Evolutionary conservation across 208 protist genomes (phyloP).

Genomic region (Trypanosoma melophagium): DNA sequence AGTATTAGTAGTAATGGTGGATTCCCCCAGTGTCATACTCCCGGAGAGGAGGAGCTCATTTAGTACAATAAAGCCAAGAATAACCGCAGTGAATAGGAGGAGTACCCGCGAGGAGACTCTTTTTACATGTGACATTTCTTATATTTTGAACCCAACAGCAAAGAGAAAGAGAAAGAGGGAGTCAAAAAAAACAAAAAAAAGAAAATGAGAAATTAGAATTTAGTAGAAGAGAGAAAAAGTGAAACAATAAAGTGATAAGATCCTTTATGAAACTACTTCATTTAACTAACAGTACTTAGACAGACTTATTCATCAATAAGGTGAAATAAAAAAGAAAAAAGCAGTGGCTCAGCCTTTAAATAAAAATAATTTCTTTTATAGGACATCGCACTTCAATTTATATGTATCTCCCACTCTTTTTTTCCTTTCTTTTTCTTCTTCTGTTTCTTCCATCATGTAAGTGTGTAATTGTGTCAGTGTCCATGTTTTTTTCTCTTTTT

Average conservation of each 20-base stretch:
- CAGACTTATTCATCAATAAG: neutral
- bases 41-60: no score
- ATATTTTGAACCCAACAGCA: no score
- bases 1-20: neutral
- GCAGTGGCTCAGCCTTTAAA: conserved; percentile 9
- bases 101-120: no score
- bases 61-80: no score
- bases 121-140: no score
- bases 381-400: neutral
- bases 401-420: neutral
- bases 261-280: neutral
- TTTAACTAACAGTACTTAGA: neutral
- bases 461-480: neutral
- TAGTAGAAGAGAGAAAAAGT: neutral
- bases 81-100: no score
- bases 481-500: neutral
- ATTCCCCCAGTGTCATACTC: neutral
- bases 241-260: neutral
- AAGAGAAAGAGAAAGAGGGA: no score
- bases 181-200: no score
- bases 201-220: no score
- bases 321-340: neutral
- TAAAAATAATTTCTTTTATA: neutral
- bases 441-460: neutral
- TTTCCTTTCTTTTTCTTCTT: neutral